Evolutionary conservation across 257 asterid species (phyloP).

Genomic region (Solanum commersonii): DNA sequence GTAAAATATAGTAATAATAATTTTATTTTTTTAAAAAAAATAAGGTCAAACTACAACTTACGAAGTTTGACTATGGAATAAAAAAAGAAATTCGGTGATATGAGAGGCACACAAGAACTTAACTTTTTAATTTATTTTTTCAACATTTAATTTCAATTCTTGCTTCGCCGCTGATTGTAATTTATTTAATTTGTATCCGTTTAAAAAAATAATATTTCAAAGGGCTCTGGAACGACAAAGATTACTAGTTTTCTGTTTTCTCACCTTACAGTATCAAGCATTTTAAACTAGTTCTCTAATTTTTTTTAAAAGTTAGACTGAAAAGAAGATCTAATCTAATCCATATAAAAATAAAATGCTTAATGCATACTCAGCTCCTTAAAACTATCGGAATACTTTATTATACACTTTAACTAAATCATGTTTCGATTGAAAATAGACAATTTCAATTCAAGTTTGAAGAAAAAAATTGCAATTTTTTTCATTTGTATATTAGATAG

Average conservation of each 20-base stretch:
- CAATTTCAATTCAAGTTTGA: too few relatives aligned
- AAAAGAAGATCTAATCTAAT: background rate
- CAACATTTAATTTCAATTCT: too few relatives aligned
- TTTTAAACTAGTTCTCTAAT: background rate
- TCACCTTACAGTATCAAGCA: background rate
- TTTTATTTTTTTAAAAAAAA: too few relatives aligned
- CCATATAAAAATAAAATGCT: background rate
- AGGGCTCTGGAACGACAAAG: background rate
- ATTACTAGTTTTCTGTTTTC: background rate
- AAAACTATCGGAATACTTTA: too few relatives aligned
- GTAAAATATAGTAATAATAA: background rate
- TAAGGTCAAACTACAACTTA: background rate
- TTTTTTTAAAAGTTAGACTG: too few relatives aligned
- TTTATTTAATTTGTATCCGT: background rate
- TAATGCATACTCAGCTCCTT: background rate
- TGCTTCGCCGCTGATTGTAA: background rate
- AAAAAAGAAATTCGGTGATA: background rate
- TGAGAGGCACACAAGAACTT: background rate
- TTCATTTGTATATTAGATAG: too few relatives aligned
- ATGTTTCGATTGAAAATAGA: background rate
- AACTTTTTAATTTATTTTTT: too few relatives aligned
- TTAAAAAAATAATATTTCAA: too few relatives aligned
- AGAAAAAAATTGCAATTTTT: too few relatives aligned
- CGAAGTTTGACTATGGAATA: background rate
- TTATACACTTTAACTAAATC: background rate